Base-by-base conservation (phyloP, 257 asterid genomes). In the Solanum ahanhuiri region DNA sequence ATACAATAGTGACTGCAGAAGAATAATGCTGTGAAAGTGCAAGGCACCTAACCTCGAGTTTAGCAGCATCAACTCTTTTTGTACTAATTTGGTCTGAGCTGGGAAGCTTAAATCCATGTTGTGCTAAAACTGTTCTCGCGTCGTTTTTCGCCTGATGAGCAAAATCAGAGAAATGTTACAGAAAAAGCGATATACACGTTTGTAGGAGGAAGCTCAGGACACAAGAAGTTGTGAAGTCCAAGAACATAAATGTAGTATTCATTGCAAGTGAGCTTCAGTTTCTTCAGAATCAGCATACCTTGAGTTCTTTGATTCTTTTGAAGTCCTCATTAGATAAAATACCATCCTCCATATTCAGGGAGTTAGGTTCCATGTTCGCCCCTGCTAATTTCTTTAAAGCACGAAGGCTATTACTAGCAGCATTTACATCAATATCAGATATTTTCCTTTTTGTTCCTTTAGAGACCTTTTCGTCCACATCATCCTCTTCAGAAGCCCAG, bases 241-340 rank as follows among this genome's bases (percentile, higher is more conserved):
- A 28, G 63, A 63, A 81, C 3, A 86, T 54, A 79, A 84, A 18
- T 18, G 43, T n/a, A 34, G 57, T 15, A 83, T 48, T n/a, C 14
- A 43, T 18, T 34, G 72, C 31, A 37, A 48, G 81, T 79, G 18
- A 2, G 84, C 66, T 48, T 81, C 43, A 81, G 69, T 30, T 75
- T 63, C 51, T 31, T 48, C 83, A 71, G 9, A 41, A 51, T 25
- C 67, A 77, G 82, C 91, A 87, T 84, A 96, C 99, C 98, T 92
- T 91, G 64, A 93, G 93, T 91, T 94, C 97, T 92, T 88, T 95
- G 88, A 97, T 94, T 90, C 93, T 90, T 91, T 89, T 94, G 94
- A 95, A 97, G 91, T 94, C 98, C 92, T 97, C 98, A 22, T 95
- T 95, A 39, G 98, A 97, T 64, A 95, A 96, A 89, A 96, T 93